Percentiles rank a stretch among this genome's conserved stretches.
phyloP scores from a whole-genome alignment of 1,139 yeast genomes.

The Debaryomycetaceae sp. region DNA sequence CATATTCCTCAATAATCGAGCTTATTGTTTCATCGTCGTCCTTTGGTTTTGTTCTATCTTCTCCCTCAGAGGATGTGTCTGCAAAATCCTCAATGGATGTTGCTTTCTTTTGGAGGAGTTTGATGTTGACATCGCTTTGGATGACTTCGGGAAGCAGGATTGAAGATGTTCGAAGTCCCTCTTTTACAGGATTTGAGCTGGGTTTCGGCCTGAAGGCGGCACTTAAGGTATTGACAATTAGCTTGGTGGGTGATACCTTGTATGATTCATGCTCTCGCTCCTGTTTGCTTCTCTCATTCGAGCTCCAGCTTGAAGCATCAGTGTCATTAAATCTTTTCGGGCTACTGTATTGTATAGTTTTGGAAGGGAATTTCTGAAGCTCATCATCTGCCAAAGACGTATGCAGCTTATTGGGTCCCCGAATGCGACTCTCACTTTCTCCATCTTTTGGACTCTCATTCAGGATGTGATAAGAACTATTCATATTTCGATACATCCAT shows the following conservation, averaged over 20 bases:
- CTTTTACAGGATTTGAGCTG: slow-evolving; percentile 16
- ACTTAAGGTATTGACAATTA: slow-evolving; percentile 2
- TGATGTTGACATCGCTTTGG: neutral
- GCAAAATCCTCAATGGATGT: slow-evolving; percentile 34
- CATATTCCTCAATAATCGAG: slow-evolving; percentile 31
- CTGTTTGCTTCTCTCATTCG: slow-evolving; percentile 6
- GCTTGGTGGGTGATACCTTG: slow-evolving; percentile 1
- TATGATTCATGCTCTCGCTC: slow-evolving; percentile 7
- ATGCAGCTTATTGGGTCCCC: neutral
- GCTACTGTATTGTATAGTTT: neutral
- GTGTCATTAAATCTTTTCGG: neutral
- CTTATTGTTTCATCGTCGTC: slow-evolving; percentile 31
- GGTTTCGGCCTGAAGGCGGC: slow-evolving; percentile 20
- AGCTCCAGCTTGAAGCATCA: neutral
- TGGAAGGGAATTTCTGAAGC: neutral
- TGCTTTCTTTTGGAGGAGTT: neutral
- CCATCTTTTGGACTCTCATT: neutral
- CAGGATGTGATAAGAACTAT: neutral
- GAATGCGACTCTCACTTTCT: neutral
- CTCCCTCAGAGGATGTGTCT: slow-evolving; percentile 33
- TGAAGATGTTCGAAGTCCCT: neutral
- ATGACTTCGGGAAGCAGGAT: neutral
- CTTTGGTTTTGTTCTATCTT: slow-evolving; percentile 8
- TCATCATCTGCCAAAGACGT: neutral
- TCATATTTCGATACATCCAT: neutral